Evolutionary conservation across 1,139 yeast genomes (phyloP).

Genomic region (Candida glucosophila): DNA sequence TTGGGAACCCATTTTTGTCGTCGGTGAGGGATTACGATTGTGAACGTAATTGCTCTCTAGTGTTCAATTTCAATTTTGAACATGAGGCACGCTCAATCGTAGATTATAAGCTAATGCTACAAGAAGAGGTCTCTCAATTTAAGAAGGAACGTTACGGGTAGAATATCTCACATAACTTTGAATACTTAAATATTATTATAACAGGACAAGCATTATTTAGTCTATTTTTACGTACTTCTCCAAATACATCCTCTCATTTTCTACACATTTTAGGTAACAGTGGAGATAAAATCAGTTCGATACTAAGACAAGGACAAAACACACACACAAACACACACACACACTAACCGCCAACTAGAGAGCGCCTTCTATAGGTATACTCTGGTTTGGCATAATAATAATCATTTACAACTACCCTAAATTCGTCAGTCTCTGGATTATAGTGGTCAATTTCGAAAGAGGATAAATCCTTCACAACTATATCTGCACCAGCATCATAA

Average conservation of each 20-base stretch:
- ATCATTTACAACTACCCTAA: slow-evolving; percentile 7
- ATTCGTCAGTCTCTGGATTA: slow-evolving; percentile 9
- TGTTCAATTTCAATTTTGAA: slow-evolving; percentile 62
- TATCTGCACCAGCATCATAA: slow-evolving; percentile 9
- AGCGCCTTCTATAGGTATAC: slow-evolving; percentile 6
- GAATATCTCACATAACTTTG: no score
- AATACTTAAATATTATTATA: no score
- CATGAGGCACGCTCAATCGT: slow-evolving; percentile 21
- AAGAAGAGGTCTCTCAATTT: slow-evolving; percentile 33
- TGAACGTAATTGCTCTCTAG: slow-evolving; percentile 39
- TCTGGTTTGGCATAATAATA: slow-evolving; percentile 8
- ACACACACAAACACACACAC: slow-evolving; percentile 4
- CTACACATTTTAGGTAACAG: no score
- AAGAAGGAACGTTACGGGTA: slow-evolving; percentile 7
- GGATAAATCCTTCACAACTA: slow-evolving; percentile 9
- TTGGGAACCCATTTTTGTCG: slow-evolving; percentile 44
- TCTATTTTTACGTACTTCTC: no score
- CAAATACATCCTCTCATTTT: no score
- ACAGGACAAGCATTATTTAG: no score
- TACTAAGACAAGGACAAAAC: no score
- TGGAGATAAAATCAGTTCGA: no score
- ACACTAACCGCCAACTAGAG: slow-evolving; percentile 2
- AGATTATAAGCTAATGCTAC: slow-evolving; percentile 37
- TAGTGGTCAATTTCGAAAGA: slow-evolving; percentile 8
- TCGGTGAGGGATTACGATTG: slow-evolving; percentile 39